A percentile compares a stretch with the other conserved stretches of the same genome.
These are phyloP conservation scores for Fusarium pseudoanthophilum DNA, from an alignment of 2,329 filamentous ascomycete species.

Conservation along the genomic window DNA sequence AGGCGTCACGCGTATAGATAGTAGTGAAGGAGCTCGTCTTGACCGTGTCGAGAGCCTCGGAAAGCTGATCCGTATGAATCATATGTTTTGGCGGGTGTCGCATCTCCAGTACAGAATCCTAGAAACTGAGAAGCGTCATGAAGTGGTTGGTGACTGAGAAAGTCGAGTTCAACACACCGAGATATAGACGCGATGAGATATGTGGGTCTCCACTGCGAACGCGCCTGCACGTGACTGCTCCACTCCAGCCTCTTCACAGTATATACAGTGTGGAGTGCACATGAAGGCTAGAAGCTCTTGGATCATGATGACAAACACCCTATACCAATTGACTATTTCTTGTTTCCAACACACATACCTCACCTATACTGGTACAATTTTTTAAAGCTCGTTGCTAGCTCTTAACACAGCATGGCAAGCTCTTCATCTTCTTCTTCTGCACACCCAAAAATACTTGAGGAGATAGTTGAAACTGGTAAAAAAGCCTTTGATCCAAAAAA, in stretches of 20 bases:
- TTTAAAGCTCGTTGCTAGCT: neutral
- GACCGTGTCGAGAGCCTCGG: slow-evolving; percentile 28
- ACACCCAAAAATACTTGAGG: slow-evolving; percentile 48
- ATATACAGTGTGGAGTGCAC: slow-evolving; percentile 34
- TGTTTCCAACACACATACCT: slow-evolving; percentile 3
- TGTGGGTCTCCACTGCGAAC: slow-evolving; percentile 9
- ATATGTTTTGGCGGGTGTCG: slow-evolving; percentile 3
- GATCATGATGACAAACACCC: slow-evolving; percentile 36
- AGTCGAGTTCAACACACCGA: neutral
- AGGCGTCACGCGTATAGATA: slow-evolving; percentile 72
- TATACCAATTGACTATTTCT: slow-evolving; percentile 28
- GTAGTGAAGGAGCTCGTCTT: slow-evolving; percentile 58
- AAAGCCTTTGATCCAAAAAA: slow-evolving; percentile 61
- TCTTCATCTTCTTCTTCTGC: slow-evolving; percentile 31
- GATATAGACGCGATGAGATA: slow-evolving; percentile 19
- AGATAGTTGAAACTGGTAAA: slow-evolving; percentile 54
- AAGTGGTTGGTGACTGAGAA: slow-evolving; percentile 32
- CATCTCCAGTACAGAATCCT: slow-evolving; percentile 34
- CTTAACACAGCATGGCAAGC: slow-evolving; percentile 43
- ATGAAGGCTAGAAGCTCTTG: slow-evolving; percentile 36
- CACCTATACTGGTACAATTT: neutral
- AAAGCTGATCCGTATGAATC: slow-evolving; percentile 33
- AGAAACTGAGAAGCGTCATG: slow-evolving; percentile 29
- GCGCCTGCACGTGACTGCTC: slow-evolving; percentile 44
- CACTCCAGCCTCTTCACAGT: slow-evolving; percentile 17